Base-by-base conservation (phyloP, 148 eudicot species). In the Pouteria glomerata region DNA sequence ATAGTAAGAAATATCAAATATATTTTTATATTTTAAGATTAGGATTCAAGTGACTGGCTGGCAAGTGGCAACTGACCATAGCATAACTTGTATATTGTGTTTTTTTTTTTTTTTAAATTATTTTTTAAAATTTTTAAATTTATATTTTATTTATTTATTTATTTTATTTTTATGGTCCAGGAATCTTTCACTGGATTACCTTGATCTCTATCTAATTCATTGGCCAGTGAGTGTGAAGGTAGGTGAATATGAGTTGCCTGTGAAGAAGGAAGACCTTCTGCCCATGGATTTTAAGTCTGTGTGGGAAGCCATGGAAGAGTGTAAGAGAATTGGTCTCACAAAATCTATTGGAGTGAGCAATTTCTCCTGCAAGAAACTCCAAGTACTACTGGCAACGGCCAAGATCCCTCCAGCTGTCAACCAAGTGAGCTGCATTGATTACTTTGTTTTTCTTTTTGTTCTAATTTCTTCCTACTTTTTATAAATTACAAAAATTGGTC, bases 241-340 rank as follows among this genome's bases (percentile, higher is more conserved):
- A 5, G 80, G 2, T 8, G 60, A 4, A 12, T 58, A 41, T 1
- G 55, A 1, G 0, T 3, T 37, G 13, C 75, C 72, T 11, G 26
- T 77, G 12, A n/a, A 29, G 2, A 19, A 37, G 29, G 29, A 67
- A 3, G 41, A 73, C 34, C 55, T 77, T 65, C 4, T 30, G 27
- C 66, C 68, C 27, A 72, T 72, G 61, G 80, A 77, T 72, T 34
- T 77, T 29, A 72, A 77, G 62, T 27, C 61, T 31, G 72, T 72
- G 12, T 77, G 80, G 76, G 76, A 77, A 72, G 76, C 72, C n/a
- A 77, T 77, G 76, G 80, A 77, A 45, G 72, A 72, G 31, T 77
- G 80, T 15, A 68, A 45, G 0, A 72, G 23, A 30, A 61, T 66
- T 18, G 76, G 80, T 0, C 76, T 77, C 26, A 3, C 80, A 4